phyloP scores from a whole-genome alignment of 768 basidiomycete species.

The Russula lepida region DNA sequence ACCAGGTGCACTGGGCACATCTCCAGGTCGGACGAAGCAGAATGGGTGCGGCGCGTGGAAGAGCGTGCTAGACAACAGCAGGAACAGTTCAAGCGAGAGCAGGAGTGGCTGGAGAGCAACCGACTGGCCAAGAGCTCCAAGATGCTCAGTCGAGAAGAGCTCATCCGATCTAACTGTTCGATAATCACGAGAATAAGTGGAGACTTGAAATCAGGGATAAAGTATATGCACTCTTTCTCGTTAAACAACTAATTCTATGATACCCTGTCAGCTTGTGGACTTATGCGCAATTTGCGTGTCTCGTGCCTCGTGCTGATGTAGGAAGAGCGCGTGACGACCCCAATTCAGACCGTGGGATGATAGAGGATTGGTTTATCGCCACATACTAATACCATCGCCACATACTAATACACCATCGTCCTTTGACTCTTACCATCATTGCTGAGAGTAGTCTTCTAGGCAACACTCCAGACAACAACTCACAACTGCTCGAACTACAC shows the following conservation, averaged over 20 bases:
- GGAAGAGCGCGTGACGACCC: too few relatives aligned
- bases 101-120: constrained; percentile 47
- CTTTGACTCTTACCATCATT: too few relatives aligned
- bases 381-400: too few relatives aligned
- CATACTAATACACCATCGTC: too few relatives aligned
- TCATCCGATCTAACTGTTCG: constrained; percentile 47
- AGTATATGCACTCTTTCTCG: constrained; percentile 19
- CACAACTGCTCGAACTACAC: too few relatives aligned
- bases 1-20: constrained; percentile 18
- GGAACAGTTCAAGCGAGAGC: constrained; percentile 60
- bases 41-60: constrained; percentile 56
- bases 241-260: constrained; percentile 19
- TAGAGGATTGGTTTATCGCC: too few relatives aligned
- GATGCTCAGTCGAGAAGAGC: constrained; percentile 48
- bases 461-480: too few relatives aligned
- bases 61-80: constrained; percentile 58
- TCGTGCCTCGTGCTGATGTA: too few relatives aligned
- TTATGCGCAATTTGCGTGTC: background rate
- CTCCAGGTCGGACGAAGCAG: constrained; percentile 34
- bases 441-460: too few relatives aligned
- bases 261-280: constrained; percentile 17
- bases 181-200: constrained; percentile 59
- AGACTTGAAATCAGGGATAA: constrained; percentile 30
- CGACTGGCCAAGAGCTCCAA: constrained; percentile 33
- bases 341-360: too few relatives aligned